Evolutionary conservation across 768 basidiomycete genomes (phyloP).

Genomic region (Hypsizygus marmoreus): DNA sequence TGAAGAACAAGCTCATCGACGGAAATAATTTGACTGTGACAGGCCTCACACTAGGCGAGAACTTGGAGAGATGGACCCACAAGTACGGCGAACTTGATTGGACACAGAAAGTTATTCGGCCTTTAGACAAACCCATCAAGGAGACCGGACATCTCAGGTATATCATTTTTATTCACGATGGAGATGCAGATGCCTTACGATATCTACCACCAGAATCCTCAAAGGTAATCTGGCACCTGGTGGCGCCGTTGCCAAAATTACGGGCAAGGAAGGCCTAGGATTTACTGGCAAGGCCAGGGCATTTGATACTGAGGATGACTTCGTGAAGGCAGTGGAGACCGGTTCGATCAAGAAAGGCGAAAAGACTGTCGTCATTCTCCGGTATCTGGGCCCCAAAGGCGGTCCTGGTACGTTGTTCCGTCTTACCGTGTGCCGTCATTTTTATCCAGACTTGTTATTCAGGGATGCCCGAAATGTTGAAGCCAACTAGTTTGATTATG

Average conservation of each 20-base stretch:
- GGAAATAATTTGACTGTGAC: slow-evolving; percentile 92
- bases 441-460: slow-evolving; percentile 21
- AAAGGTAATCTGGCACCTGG: slow-evolving; percentile 92
- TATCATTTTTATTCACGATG: slow-evolving; percentile 17
- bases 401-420: slow-evolving; percentile 77
- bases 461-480: slow-evolving; percentile 99
- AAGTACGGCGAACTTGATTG: slow-evolving; percentile 74
- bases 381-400: slow-evolving; percentile 96
- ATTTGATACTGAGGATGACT: slow-evolving; percentile 89
- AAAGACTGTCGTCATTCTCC: slow-evolving; percentile 93
- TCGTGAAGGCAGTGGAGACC: slow-evolving; percentile 84
- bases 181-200: slow-evolving; percentile 13
- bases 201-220: slow-evolving; percentile 62
- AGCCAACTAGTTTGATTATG: slow-evolving; percentile 97
- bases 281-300: slow-evolving; percentile 92
- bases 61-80: slow-evolving; percentile 86
- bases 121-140: slow-evolving; percentile 87
- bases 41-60: slow-evolving; percentile 87
- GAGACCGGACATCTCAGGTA: slow-evolving; percentile 87
- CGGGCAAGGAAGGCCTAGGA: slow-evolving; percentile 89
- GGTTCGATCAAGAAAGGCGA: slow-evolving; percentile 91
- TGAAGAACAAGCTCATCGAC: slow-evolving; percentile 87
- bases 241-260: slow-evolving; percentile 96
- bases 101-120: slow-evolving; percentile 84
- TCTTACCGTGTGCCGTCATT: slow-evolving; percentile 1